Evolutionary conservation across 768 basidiomycete genomes (phyloP), one percentile per base, ranked within the genome.

Genomic region (Mycena epipterygia): DNA sequence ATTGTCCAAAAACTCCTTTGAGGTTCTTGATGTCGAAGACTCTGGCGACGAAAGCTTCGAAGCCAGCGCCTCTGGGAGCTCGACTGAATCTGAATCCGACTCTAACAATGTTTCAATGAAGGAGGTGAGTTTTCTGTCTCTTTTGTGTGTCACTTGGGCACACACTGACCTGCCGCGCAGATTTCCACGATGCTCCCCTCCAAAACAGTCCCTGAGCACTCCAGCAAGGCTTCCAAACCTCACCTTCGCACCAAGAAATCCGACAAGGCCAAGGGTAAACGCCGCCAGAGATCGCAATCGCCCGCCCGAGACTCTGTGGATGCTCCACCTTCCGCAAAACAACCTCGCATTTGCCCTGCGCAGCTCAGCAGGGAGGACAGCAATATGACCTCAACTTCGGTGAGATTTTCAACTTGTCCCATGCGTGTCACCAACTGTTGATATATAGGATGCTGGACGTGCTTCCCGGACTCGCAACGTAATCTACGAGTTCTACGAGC

Each of bases 401-500:
- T 52, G 29, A 52, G 49, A 30, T 8, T 41, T 41, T 41, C 39
- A 41, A 41, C 39, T 41, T 41, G 39, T 41, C 39, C 16, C 39
- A 41, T 51, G 29, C 14, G 12, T 17, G 49, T 51, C 49, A 13
- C 29, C 30, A 21, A 51, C 49, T 30, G 25, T 41, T 30, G 11
- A 41, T 41, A 11, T 41, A 41, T 41, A 41, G 39, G 39, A 41
- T 41, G 39, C 39, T 41, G 39, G 39, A 41, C 39, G 29, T 30
- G 27, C 27, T 29, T 30, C 49, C 49, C 25, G 23, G 35, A 37
- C 37, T 41, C 55, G 55, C 37, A 70, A 57, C 25, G 41, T 53
- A 2, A 60, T 74, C 16, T 71, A 74, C 42, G 35, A 68, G 23
- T 74, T 74, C 62, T 74, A 71, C 48, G 55, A 74, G 59, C 14